Base-by-base conservation (phyloP, 2,329 filamentous ascomycete genomes). In the Elsinoe arachidis region DNA sequence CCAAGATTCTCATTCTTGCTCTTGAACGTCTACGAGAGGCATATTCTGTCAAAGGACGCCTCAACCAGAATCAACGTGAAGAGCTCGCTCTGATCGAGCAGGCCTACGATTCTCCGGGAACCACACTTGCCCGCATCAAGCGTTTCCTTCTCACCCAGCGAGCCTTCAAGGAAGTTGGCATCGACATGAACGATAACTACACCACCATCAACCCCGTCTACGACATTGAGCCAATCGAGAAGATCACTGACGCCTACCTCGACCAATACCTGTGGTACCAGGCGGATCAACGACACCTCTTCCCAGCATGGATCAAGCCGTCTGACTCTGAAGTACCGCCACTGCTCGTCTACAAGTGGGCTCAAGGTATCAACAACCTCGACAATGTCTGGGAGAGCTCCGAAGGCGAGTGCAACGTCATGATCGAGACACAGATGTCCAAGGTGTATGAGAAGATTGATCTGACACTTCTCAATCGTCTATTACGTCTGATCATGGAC, bases 181-280 rank as follows among this genome's bases (percentile, higher is more conserved):
- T 99, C 64, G 93, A 99, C 69, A 99, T 99, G 93, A 99, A 99
- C 71, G 93, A 99, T 75, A 99, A 99, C 69, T 99, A 99, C 76
- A 97, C 85, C 78, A 92, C 90, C 15, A 99, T 99, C 77, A 99
- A 99, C 69, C 95, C 93, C 0, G 93, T 99, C 1, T 99, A 99
- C 69, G 93, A 99, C 64, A 93, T 99, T 60, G 95, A 99, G 73
- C 93, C 93, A 0, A 96, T 99, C 59, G 93, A 99, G 77, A 99
- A 99, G 77, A 99, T 99, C 65, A 99, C 92, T 38, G 93, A 99
- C 73, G 95, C 93, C 2, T 99, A 99, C 66, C 82, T 99, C 51
- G 93, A 99, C 67, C 95, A 99, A 68, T 99, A 99, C 67, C 80
- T 99, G 9, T 99, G 95, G 93, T 99, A 99, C 69, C 93, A 99